Percentiles rank a stretch among this genome's conserved stretches.
These are phyloP conservation scores for Neopestalotiopsis rosae DNA, from an alignment of 2,329 filamentous ascomycete genomes.

Conservation along the genomic window DNA sequence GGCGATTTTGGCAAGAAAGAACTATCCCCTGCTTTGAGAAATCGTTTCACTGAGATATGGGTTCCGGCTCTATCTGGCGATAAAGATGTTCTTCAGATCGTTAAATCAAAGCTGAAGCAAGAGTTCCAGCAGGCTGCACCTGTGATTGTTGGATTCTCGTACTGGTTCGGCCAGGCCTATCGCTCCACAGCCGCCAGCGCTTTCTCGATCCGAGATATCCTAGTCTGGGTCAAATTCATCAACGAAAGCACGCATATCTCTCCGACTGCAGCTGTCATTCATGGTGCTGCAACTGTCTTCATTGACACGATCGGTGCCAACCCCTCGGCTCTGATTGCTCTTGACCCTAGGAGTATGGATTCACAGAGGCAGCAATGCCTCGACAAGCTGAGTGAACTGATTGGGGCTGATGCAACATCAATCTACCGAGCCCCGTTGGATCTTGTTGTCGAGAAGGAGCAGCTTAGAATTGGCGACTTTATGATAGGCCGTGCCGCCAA, in stretches of 20 bases:
- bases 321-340: constrained; percentile 83
- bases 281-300: constrained; percentile 94
- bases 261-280: constrained; percentile 60
- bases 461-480: constrained; percentile 77
- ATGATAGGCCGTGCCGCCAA: constrained; percentile 59
- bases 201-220: constrained; percentile 89
- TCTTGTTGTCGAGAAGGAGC: constrained; percentile 57
- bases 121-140: constrained; percentile 63
- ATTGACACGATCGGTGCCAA: constrained; percentile 96
- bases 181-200: constrained; percentile 75
- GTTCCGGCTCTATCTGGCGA: constrained; percentile 85
- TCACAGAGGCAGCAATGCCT: constrained; percentile 77
- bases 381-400: constrained; percentile 70
- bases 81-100: constrained; percentile 87
- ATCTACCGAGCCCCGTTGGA: constrained; percentile 70
- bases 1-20: constrained; percentile 99
- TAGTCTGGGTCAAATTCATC: constrained; percentile 93
- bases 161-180: constrained; percentile 89
- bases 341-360: constrained; percentile 71
- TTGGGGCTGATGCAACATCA: constrained; percentile 64
- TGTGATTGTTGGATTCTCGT: constrained; percentile 83
- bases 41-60: constrained; percentile 99
- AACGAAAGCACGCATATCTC: constrained; percentile 62
- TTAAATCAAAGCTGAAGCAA: constrained; percentile 72
- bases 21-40: constrained; percentile 90